Evolutionary conservation across 202 grass and related monocot genomes (phyloP).

Genomic region (Saccharum hybrid): DNA sequence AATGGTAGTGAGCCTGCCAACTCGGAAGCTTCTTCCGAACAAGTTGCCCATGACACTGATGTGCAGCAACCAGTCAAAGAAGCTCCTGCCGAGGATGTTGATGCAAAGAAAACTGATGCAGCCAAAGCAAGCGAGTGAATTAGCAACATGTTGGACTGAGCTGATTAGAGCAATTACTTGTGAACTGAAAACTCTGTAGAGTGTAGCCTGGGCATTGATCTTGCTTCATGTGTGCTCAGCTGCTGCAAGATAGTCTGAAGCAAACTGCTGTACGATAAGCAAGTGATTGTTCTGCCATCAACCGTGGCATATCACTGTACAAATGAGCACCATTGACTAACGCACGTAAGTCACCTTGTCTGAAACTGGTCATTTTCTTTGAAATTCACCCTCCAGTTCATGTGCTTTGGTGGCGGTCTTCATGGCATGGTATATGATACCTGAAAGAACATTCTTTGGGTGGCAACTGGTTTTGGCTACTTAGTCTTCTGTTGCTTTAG

Average conservation of each 20-base stretch:
- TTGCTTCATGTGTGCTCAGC: slow-evolving; percentile 45
- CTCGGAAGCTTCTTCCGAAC: slow-evolving; percentile 33
- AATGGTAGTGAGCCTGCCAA: slow-evolving; percentile 34
- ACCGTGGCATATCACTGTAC: slow-evolving; percentile 56
- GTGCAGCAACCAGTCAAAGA: slow-evolving; percentile 37
- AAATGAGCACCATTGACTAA: slow-evolving; percentile 53
- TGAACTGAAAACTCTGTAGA: slow-evolving; percentile 23
- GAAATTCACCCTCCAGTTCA: slow-evolving; percentile 49
- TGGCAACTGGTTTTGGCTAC: slow-evolving; percentile 51
- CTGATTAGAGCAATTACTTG: slow-evolving; percentile 46
- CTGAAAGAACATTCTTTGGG: slow-evolving; percentile 48
- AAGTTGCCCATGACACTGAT: slow-evolving; percentile 7
- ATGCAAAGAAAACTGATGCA: slow-evolving; percentile 37
- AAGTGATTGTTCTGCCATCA: slow-evolving; percentile 57
- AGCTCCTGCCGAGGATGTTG: slow-evolving; percentile 18
- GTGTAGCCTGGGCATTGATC: slow-evolving; percentile 3
- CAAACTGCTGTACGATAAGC: slow-evolving; percentile 61
- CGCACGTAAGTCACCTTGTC: slow-evolving; percentile 24
- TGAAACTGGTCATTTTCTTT: slow-evolving; percentile 43
- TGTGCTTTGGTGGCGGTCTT: slow-evolving; percentile 42
- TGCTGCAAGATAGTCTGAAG: slow-evolving; percentile 43
- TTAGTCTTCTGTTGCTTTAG: slow-evolving; percentile 52
- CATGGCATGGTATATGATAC: slow-evolving; percentile 35
- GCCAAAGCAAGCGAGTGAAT: slow-evolving; percentile 52
- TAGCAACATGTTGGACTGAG: slow-evolving; percentile 30